phyloP scores from a whole-genome alignment of 2,329 filamentous ascomycete species.

The Xylariaceae sp. region DNA sequence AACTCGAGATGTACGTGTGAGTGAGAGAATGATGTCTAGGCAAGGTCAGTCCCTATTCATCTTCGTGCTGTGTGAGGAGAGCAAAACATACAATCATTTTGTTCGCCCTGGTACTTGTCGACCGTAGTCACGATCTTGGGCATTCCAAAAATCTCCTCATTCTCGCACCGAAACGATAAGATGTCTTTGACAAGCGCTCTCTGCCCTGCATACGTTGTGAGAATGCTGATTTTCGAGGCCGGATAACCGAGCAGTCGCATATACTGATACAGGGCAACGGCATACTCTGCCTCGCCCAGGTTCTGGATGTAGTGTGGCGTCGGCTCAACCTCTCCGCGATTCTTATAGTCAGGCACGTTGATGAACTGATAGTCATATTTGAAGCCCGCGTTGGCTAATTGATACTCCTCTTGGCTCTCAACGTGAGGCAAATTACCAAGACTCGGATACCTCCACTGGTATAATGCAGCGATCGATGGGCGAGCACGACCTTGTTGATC shows the following conservation, averaged over 20 bases:
- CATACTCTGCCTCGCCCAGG: slow-evolving; percentile 93
- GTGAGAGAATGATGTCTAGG: slow-evolving; percentile 83
- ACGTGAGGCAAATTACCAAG: slow-evolving; percentile 78
- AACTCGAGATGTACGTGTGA: slow-evolving; percentile 82
- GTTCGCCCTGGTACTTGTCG: slow-evolving; percentile 98
- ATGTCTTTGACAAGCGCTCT: slow-evolving; percentile 85
- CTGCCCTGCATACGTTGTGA: slow-evolving; percentile 93
- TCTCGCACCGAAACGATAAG: slow-evolving; percentile 74
- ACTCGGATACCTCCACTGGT: slow-evolving; percentile 85
- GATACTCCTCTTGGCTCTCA: slow-evolving; percentile 65
- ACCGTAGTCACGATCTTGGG: slow-evolving; percentile 90
- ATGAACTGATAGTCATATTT: slow-evolving; percentile 95
- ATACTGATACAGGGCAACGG: slow-evolving; percentile 92
- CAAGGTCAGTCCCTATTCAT: slow-evolving; percentile 1
- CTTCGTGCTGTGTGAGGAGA: neutral
- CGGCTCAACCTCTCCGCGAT: slow-evolving; percentile 80
- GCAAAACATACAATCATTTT: slow-evolving; percentile 85
- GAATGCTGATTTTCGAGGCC: slow-evolving; percentile 74
- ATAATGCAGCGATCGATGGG: slow-evolving; percentile 80
- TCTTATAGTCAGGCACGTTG: slow-evolving; percentile 90
- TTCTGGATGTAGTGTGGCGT: slow-evolving; percentile 96
- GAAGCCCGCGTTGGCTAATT: slow-evolving; percentile 84
- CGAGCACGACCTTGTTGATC: slow-evolving; percentile 92
- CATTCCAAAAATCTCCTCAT: slow-evolving; percentile 80
- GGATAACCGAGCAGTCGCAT: slow-evolving; percentile 96